A percentile compares a stretch with the other conserved stretches of the same genome.
phyloP scores from a whole-genome alignment of 306 rosid species.

The Alnus glutinosa region DNA sequence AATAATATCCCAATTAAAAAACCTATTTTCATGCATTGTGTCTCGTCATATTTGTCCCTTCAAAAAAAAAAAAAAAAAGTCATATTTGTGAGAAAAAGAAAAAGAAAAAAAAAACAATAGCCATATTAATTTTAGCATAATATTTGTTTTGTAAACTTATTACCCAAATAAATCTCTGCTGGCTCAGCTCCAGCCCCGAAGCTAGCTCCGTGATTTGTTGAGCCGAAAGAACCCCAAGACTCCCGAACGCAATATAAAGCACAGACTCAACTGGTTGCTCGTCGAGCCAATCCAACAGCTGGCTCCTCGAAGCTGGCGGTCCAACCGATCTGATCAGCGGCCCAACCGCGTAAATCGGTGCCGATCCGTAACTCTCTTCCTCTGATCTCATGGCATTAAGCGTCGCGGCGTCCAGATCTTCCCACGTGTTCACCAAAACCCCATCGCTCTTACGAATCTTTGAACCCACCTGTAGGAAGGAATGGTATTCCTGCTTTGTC shows the following conservation, averaged over 20 bases:
- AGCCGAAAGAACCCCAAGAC: conserved; percentile 49
- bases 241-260: conserved; percentile 61
- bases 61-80: no score
- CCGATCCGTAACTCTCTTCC: conserved; percentile 10
- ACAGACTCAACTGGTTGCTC: conserved; percentile 50
- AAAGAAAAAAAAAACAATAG: no score
- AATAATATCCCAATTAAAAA: no score
- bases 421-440: conserved; percentile 67
- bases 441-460: conserved; percentile 36
- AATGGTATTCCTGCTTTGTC: conserved; percentile 23
- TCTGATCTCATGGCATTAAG: conserved; percentile 30
- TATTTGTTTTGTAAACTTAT: no score
- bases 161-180: conserved; percentile 59
- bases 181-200: conserved; percentile 59
- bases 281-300: conserved; percentile 48
- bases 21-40: no score
- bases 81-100: no score
- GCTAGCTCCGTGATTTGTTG: conserved; percentile 62
- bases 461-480: neutral
- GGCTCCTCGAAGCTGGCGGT: neutral
- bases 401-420: conserved; percentile 32
- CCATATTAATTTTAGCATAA: no score
- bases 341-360: conserved; percentile 50
- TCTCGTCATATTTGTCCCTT: no score
- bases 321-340: conserved; percentile 38